Evolutionary conservation across 371 early-diverging fungal genomes (phyloP), one percentile per base, ranked within the genome.

Genomic region (Zopfochytrium polystomum): DNA sequence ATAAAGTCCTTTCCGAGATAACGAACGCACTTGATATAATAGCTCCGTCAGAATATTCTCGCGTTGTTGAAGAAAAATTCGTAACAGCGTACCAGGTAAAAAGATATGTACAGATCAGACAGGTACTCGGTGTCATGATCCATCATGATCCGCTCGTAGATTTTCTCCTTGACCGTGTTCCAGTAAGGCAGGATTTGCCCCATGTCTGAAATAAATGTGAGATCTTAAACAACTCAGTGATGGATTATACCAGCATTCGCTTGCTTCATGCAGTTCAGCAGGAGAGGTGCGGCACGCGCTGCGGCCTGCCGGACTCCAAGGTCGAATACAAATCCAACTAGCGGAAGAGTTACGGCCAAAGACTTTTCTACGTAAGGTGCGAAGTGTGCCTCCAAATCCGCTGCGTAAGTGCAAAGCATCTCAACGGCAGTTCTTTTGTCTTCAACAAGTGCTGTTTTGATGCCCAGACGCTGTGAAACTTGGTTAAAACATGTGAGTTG

Each of bases 381-480:
- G 80, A 97, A 98, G 25, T 87, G 89, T 30, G 87, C 83, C 45
- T 91, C 92, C 47, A 98, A 83, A 65, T 93, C 91, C 53, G 88
- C 81, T 18, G 95, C 94, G 67, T 96, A 98, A 68, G 90, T 91
- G 32, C 89, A 83, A 55, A 98, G 77, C 96, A 97, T 96, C 72
- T 97, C 97, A 26, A 97, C 88, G 26, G 98, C 97, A 23, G 92
- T 91, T 74, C 89, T 89, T 75, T 96, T 98, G 63, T 97, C 97
- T 70, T 98, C 98, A 58, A 98, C 75, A 11, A 88, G 83, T 15
- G 92, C 84, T 20, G 98, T 96, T 75, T 89, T 88, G 81, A 98
- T 93, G 52, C 93, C 96, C 60, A 98, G 85, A 70, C 89, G 90
- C 74, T 95, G 90, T 23, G 90, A 52, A 25, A 46, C 53, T 31